Evolutionary conservation across 345 rosid genomes (phyloP), one percentile per base, ranked within the genome.

Genomic region (Geranium brycei): DNA sequence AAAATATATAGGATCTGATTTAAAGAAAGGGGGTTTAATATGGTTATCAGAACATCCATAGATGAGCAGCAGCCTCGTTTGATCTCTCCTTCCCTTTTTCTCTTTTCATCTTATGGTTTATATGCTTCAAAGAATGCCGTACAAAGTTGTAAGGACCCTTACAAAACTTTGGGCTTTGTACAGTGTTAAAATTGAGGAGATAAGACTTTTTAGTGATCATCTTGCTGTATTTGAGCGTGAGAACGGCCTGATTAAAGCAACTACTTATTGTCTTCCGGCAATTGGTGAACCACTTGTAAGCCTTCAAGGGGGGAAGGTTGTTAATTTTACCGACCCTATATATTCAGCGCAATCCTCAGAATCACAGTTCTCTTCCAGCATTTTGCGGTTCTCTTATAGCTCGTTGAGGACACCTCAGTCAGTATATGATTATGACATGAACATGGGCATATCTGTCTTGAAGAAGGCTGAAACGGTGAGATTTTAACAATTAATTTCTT

Each of bases 391-490:
- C 71, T 51, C 72, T 67, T 92, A 90, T 78, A 83, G 87, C 76
- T 90, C 99, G 51, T 3, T 90, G 96, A 82, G 79, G 77, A 90
- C 87, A 7, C 97, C 99, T 60, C 76, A 69, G 53, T 87, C 95
- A 66, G 85, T 83, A 16, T 87, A 86, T 31, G 90, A 88, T 71
- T 82, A 87, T 69, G 97, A 93, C 68, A 82, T 93, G 97, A 78
- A 83, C 61, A 78, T 76, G n/a, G 90, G 89, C 60, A 75, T 65
- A 73, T 83, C 86, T 66, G 96, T 83, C 71, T 62, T 79, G 77
- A 90, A 89, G 95, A 93, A 87, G 81, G 75, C 81, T 69, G 90
- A 87, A 64, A 74, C 85, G 18, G 95, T 93, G 81, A 85, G 96
- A 67, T 68, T 35, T 35, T 1, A 35, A 35, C 41, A 57, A 13